Percentiles rank a stretch among this genome's conserved stretches.
These are phyloP conservation scores for Cicer arietinum DNA, from an alignment of 306 rosid species.

Conservation along the genomic window DNA sequence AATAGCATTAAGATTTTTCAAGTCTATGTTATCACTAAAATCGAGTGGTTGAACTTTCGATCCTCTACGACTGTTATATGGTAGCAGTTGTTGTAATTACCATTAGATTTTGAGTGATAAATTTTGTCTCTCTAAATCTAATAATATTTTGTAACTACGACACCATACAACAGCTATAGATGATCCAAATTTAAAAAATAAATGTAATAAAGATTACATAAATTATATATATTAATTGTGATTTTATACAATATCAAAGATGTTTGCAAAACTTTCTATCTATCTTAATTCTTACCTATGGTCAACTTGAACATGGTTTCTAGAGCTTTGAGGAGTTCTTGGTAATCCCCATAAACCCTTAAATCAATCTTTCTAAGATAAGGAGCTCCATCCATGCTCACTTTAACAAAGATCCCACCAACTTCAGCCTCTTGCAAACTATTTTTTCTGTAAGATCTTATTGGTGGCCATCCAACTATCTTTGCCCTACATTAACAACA, in stretches of 20 bases:
- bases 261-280: background rate
- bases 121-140: too few species aligned
- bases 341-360: conserved; percentile 62
- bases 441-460: conserved; percentile 76
- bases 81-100: too few species aligned
- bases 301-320: conserved; percentile 85
- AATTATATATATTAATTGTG: background rate
- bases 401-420: conserved; percentile 76
- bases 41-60: too few species aligned
- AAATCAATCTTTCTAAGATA: conserved; percentile 90
- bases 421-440: conserved; percentile 67
- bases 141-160: too few species aligned
- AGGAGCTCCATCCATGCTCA: conserved; percentile 98
- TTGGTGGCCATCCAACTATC: conserved; percentile 96
- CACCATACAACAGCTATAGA: too few species aligned
- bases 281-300: conserved; percentile 50
- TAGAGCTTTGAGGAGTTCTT: conserved; percentile 71
- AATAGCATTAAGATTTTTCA: background rate
- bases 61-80: too few species aligned
- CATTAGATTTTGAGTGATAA: too few species aligned
- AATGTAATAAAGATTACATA: background rate
- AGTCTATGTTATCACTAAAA: background rate
- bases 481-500: conserved; percentile 65
- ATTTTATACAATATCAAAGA: background rate
- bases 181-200: too few species aligned